Evolutionary conservation across 1,284 basidiomycete genomes (phyloP).

Genomic region (Puccinia horiana): DNA sequence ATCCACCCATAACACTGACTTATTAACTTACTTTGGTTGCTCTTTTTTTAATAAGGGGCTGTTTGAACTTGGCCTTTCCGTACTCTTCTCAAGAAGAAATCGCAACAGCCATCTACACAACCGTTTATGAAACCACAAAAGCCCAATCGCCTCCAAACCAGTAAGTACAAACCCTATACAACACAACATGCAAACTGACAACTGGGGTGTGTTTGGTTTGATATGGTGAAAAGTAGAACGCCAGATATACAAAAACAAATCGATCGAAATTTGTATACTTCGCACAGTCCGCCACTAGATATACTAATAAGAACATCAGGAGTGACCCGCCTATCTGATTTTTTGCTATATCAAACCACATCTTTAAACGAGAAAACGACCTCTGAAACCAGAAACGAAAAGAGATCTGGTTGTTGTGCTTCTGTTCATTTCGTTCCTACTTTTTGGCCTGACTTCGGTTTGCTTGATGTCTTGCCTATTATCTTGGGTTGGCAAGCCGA

Average conservation of each 20-base stretch:
- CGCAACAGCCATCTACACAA: slow-evolving; percentile 67
- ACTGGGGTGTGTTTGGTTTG: no score
- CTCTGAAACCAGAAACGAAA: slow-evolving; percentile 68
- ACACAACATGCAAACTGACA: no score
- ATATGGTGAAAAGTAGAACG: no score
- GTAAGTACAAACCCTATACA: no score
- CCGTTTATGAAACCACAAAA: no score
- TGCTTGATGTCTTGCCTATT: slow-evolving; percentile 81
- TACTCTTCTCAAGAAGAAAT: slow-evolving; percentile 93
- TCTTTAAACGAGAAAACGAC: neutral
- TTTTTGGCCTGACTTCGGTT: slow-evolving; percentile 93
- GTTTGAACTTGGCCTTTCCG: slow-evolving; percentile 91
- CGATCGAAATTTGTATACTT: slow-evolving; percentile 69
- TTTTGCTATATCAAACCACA: slow-evolving; percentile 85
- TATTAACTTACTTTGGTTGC: neutral
- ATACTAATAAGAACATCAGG: slow-evolving; percentile 89
- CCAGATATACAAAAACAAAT: no score
- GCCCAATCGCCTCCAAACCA: no score
- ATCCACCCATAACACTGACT: neutral
- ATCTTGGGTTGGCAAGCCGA: slow-evolving; percentile 74
- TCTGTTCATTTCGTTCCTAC: slow-evolving; percentile 87
- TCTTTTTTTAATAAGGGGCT: slow-evolving; percentile 65
- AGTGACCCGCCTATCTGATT: slow-evolving; percentile 86
- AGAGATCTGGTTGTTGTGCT: slow-evolving; percentile 63
- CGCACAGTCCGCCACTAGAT: slow-evolving; percentile 72